Evolutionary conservation across 2,329 filamentous ascomycete genomes (phyloP).

Genomic region (Fusarium veterinarium): DNA sequence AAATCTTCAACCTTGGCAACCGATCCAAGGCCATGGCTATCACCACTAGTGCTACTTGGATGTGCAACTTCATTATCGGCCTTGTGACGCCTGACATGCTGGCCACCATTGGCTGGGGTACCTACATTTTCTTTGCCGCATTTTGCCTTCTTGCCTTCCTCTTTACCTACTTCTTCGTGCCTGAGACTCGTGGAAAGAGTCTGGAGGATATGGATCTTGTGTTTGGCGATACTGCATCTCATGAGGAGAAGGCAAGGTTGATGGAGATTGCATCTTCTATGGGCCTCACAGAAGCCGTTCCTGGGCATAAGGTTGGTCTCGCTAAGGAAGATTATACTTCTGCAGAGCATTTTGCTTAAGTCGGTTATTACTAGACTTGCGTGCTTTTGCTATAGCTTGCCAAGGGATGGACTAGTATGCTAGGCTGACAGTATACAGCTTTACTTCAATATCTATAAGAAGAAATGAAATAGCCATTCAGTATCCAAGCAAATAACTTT

Average conservation of each 20-base stretch:
- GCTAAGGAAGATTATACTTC: not conserved
- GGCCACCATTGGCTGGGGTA: conserved; percentile 61
- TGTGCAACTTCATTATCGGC: conserved; percentile 53
- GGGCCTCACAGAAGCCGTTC: not conserved
- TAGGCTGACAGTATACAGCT: not conserved
- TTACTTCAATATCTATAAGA: no score
- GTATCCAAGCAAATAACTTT: no score
- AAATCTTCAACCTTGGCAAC: conserved; percentile 69
- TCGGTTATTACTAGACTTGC: not conserved
- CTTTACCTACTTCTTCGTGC: conserved; percentile 66
- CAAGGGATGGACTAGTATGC: not conserved
- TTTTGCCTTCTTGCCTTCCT: conserved; percentile 62
- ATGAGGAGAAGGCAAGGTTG: not conserved
- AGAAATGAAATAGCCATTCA: not conserved
- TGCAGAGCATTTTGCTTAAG: not conserved
- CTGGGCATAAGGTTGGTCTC: not conserved
- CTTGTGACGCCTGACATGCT: conserved; percentile 61
- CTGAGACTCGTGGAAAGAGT: conserved; percentile 66
- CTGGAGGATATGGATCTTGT: conserved; percentile 67
- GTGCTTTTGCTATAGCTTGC: no score
- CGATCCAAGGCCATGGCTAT: conserved; percentile 71
- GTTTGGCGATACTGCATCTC: conserved; percentile 46
- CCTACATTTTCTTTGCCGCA: conserved; percentile 70
- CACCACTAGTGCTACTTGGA: conserved; percentile 61
- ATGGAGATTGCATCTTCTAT: not conserved